Conservation (phyloP, 768 basidiomycete species). For the Pisolithus sp. region DNA sequence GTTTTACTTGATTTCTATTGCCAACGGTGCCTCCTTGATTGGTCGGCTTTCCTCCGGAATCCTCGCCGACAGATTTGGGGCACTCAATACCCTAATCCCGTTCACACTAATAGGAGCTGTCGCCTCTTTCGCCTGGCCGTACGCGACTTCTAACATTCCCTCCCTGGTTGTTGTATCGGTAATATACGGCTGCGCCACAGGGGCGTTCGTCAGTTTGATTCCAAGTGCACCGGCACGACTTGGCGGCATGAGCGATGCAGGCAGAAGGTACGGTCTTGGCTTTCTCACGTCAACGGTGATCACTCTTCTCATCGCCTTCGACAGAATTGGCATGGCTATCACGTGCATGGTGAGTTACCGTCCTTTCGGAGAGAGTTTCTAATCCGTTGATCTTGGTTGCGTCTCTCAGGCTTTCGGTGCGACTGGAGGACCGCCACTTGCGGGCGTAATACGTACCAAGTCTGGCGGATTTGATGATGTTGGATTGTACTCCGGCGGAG, state of each 20-base stretch:
- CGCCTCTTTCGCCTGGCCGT: conserved; percentile 42
- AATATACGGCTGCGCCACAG: conserved; percentile 31
- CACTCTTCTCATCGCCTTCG: not conserved
- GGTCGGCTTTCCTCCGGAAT: conserved; percentile 7
- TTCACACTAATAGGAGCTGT: conserved; percentile 33
- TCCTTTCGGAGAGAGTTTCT: not conserved
- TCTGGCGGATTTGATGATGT: conserved; percentile 4
- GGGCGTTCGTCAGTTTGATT: conserved; percentile 6
- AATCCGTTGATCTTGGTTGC: not conserved
- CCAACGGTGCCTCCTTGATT: conserved; percentile 6
- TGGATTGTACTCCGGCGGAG: conserved; percentile 2
- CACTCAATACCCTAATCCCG: conserved; percentile 37
- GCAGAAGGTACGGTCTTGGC: not conserved
- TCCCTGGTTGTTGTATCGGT: conserved; percentile 29
- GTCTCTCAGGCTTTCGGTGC: not conserved
- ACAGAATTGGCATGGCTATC: conserved; percentile 6
- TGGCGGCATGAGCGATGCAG: conserved; percentile 7
- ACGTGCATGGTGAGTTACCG: conserved; percentile 1
- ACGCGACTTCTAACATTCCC: conserved; percentile 18
- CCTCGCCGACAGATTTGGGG: conserved; percentile 20
- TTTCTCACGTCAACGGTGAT: too few species aligned
- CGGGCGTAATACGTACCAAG: conserved; percentile 1
- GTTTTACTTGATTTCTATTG: conserved; percentile 5
- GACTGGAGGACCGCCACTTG: conserved; percentile 1
- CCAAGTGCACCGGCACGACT: conserved; percentile 5